These are phyloP conservation scores for Psilocybe tampanensis DNA, from an alignment of 768 basidiomycete species.

Conservation along the genomic window DNA sequence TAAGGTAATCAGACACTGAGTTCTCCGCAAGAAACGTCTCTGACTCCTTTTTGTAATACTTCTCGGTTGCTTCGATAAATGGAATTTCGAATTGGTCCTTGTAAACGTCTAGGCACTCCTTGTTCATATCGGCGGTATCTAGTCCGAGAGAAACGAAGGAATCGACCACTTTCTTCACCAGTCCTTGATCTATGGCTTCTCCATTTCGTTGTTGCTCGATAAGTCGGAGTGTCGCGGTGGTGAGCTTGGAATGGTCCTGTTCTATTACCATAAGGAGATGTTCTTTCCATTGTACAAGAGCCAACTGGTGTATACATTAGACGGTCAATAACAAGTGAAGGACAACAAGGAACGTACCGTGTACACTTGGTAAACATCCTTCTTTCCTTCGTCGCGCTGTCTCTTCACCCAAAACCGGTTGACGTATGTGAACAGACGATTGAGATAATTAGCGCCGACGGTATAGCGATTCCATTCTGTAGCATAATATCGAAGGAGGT, in stretches of 20 bases:
- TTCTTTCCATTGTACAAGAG: constrained; percentile 93
- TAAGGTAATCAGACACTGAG: constrained; percentile 94
- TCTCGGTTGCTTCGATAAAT: constrained; percentile 88
- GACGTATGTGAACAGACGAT: constrained; percentile 95
- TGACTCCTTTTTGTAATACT: constrained; percentile 93
- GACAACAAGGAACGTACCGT: constrained; percentile 60
- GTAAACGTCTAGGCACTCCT: constrained; percentile 95
- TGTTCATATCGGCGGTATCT: constrained; percentile 89
- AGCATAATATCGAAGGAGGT: constrained; percentile 92
- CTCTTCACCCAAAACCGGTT: constrained; percentile 99
- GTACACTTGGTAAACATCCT: constrained; percentile 94
- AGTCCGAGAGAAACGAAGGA: constrained; percentile 97
- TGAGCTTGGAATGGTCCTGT: constrained; percentile 77
- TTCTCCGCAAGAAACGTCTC: constrained; percentile 91
- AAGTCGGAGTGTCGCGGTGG: constrained; percentile 83
- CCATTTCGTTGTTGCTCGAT: constrained; percentile 96
- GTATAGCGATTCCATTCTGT: constrained; percentile 96
- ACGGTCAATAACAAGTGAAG: constrained; percentile 1
- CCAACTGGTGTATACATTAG: constrained; percentile 57
- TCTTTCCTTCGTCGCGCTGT: constrained; percentile 96
- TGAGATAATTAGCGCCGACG: constrained; percentile 95
- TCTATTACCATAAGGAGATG: constrained; percentile 90
- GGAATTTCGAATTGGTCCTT: constrained; percentile 89
- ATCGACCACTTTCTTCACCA: constrained; percentile 98
- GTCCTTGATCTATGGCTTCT: constrained; percentile 90